These are phyloP conservation scores for Meyerozyma elateridarum DNA, from an alignment of 1,139 yeast species.

Conservation along the genomic window DNA sequence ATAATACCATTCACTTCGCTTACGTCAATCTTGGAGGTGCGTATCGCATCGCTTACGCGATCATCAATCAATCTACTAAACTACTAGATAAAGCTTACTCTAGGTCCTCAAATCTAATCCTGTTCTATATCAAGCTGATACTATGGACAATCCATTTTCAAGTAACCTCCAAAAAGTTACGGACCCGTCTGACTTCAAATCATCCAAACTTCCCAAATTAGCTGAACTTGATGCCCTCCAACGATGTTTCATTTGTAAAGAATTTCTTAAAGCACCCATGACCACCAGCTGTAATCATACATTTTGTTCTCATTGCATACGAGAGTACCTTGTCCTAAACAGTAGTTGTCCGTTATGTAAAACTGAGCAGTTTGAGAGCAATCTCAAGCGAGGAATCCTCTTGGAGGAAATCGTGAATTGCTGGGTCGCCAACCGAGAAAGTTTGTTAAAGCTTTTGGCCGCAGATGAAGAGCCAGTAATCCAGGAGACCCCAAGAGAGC, in stretches of 20 bases:
- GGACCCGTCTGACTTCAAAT: conserved; percentile 70
- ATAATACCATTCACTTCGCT: too few species aligned
- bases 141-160: conserved; percentile 12
- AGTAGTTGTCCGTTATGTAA: conserved; percentile 79
- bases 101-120: too few species aligned
- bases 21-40: not conserved
- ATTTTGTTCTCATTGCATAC: conserved; percentile 85
- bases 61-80: too few species aligned
- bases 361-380: conserved; percentile 65
- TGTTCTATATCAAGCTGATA: too few species aligned
- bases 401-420: conserved; percentile 68
- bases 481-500: not conserved
- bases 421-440: conserved; percentile 43
- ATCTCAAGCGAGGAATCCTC: conserved; percentile 61
- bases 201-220: conserved; percentile 50
- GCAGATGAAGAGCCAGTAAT: conserved; percentile 5
- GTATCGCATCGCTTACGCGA: conserved; percentile 2
- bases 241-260: conserved; percentile 91
- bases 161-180: conserved; percentile 28
- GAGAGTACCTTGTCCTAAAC: conserved; percentile 59
- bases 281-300: conserved; percentile 85
- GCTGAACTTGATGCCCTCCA: conserved; percentile 63
- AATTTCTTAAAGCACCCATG: conserved; percentile 76
- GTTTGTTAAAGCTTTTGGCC: conserved; percentile 23
- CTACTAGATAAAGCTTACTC: too few species aligned